Conservation (phyloP, 345 rosid genomes). For the Cardiospermum halicacabum region DNA sequence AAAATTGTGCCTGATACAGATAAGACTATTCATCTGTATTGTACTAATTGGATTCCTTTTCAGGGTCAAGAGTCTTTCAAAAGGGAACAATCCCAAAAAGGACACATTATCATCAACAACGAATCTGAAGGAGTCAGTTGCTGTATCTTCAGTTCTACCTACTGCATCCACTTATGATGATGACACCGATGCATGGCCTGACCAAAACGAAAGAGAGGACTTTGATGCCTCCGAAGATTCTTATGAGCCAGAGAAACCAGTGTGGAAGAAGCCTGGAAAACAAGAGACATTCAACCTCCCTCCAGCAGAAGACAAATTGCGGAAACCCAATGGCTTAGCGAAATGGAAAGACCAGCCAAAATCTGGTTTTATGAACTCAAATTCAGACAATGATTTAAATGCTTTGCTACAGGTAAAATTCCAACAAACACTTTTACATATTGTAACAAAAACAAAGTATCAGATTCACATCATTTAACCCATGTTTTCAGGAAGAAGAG, state of each 20-base stretch:
- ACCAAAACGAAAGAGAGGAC: conserved; percentile 67
- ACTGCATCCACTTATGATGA: conserved; percentile 58
- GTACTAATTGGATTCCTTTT: conserved; percentile 1
- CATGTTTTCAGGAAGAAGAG: conserved; percentile 75
- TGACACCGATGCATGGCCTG: conserved; percentile 75
- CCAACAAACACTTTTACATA: neutral
- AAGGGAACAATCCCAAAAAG: conserved; percentile 82
- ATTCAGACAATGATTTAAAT: conserved; percentile 67
- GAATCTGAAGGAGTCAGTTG: conserved; percentile 74
- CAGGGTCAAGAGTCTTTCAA: conserved; percentile 98
- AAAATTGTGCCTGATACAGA: neutral
- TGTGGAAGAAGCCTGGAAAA: conserved; percentile 70
- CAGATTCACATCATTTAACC: conserved; percentile 6
- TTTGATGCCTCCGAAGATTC: conserved; percentile 66
- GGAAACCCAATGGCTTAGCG: conserved; percentile 44
- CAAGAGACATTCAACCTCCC: conserved; percentile 37
- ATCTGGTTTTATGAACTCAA: conserved; percentile 50
- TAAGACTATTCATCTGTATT: neutral
- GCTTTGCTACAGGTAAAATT: conserved; percentile 72
- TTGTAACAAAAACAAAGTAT: conserved; percentile 13
- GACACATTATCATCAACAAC: conserved; percentile 61
- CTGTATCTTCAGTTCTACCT: conserved; percentile 55
- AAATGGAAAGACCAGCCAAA: conserved; percentile 52
- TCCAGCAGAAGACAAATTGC: conserved; percentile 47
- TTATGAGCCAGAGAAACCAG: conserved; percentile 62